Conservation (phyloP, 331 rosid species). For the Malus hybrid region DNA sequence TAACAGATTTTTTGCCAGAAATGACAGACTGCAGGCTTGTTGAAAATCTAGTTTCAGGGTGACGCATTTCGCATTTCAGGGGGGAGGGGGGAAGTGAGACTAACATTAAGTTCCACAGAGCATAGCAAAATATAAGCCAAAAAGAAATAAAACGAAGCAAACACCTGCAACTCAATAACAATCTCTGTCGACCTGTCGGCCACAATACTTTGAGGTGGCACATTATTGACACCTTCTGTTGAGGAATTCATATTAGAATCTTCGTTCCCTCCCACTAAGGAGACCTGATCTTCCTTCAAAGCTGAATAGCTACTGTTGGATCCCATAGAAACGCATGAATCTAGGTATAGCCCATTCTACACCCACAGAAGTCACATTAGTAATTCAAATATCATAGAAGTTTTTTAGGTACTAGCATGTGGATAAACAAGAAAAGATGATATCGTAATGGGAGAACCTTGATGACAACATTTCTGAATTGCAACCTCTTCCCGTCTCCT, state of each 20-base stretch:
- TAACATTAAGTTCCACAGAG: no score
- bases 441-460: slow-evolving; percentile 38
- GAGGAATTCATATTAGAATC: slow-evolving; percentile 21
- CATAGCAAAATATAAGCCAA: no score
- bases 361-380: slow-evolving; percentile 10
- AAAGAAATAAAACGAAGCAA: no score
- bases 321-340: slow-evolving; percentile 86
- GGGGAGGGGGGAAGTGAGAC: no score
- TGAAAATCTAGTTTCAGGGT: no score
- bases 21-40: no score
- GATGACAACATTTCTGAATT: slow-evolving; percentile 74
- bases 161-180: slow-evolving; percentile 52
- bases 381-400: neutral
- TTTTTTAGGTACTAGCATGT: neutral
- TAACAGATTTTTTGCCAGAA: no score
- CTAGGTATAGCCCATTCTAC: slow-evolving; percentile 71
- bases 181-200: slow-evolving; percentile 40
- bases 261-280: slow-evolving; percentile 46
- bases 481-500: slow-evolving; percentile 85
- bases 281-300: slow-evolving; percentile 53
- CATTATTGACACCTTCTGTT: slow-evolving; percentile 32
- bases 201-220: slow-evolving; percentile 27
- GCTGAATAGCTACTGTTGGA: slow-evolving; percentile 86
- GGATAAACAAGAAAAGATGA: neutral
- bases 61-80: no score